These are phyloP conservation scores for Zymoseptoria brevis DNA, from an alignment of 2,329 filamentous ascomycete genomes.

Conservation along the genomic window DNA sequence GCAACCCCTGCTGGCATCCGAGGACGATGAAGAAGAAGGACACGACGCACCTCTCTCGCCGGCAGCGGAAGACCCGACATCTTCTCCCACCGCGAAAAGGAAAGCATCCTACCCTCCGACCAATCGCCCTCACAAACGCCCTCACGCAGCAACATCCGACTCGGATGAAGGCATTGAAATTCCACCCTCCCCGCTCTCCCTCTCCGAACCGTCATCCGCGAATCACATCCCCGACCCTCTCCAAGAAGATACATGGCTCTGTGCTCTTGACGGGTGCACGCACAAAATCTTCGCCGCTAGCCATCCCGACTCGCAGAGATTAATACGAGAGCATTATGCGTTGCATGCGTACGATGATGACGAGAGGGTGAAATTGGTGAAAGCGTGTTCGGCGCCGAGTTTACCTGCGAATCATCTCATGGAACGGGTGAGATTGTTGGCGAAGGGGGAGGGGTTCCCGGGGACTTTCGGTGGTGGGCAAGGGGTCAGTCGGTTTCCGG, in stretches of 20 bases:
- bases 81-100: slow-evolving; percentile 16
- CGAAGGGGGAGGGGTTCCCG: slow-evolving; percentile 17
- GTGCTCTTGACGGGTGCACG: slow-evolving; percentile 55
- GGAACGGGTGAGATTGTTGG: slow-evolving; percentile 35
- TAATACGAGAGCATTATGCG: slow-evolving; percentile 54
- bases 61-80: slow-evolving; percentile 3
- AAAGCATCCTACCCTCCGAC: slow-evolving; percentile 6
- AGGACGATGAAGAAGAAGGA: slow-evolving; percentile 17
- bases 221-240: slow-evolving; percentile 15
- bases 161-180: slow-evolving; percentile 31
- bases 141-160: slow-evolving; percentile 9
- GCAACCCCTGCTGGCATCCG: slow-evolving; percentile 21
- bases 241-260: slow-evolving; percentile 54
- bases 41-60: slow-evolving; percentile 5
- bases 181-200: slow-evolving; percentile 19
- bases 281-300: slow-evolving; percentile 58
- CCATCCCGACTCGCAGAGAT: slow-evolving; percentile 45
- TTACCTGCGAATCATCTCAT: slow-evolving; percentile 39
- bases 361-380: slow-evolving; percentile 45
- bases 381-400: slow-evolving; percentile 47
- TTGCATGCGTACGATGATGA: slow-evolving; percentile 52
- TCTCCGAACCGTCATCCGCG: neutral
- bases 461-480: slow-evolving; percentile 4
- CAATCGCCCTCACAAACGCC: slow-evolving; percentile 14
- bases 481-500: slow-evolving; percentile 7